Base-by-base conservation (phyloP, 2,329 filamentous ascomycete genomes). In the Emydomyces testavorans region DNA sequence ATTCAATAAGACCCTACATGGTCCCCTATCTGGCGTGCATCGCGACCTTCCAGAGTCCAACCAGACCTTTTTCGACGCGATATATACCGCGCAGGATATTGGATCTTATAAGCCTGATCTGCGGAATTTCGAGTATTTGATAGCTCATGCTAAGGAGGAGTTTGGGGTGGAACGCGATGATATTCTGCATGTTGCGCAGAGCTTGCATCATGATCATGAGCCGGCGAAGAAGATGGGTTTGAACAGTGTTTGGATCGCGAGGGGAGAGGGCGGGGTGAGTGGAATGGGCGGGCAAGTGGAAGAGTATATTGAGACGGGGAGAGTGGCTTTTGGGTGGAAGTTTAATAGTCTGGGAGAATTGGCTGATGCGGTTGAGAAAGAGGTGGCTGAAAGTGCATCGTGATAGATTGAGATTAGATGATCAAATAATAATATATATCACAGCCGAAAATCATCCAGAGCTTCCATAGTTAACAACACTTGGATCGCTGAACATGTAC, bases 21-120 rank as follows among this genome's bases (percentile, higher is more conserved):
- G 71, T 0, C 70, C 73, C 21, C 64, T 85, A 10, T 60, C 66
- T 15, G 73, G 71, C 0, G 70, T 76, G 35, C 50, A 65, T 10
- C 44, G 35, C 32, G 15, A 36, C 23, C 15, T 41, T 2, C 18
- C 28, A 13, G 24, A 20, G 26, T 10, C n/a, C 2, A 0, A 15
- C 23, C 8, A 37, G 50, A 23, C 37, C 0, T 59, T 66, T n/a
- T 81, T 86, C 57, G 80, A 83, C 56, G 72, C 73, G 10, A 68
- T 84, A 20, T 78, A 82, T 62, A 85, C 82, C 2, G 83, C 83
- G 1, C 70, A 87, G 63, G 76, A 83, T 37, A 77, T 87, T 46
- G 82, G 83, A 1, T 72, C 69, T 5, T 88, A 87, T 62, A 88
- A 88, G 67, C 84, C 84, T 0, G 66, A 75, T 52, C 60, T 65